A percentile compares a stretch with the other conserved stretches of the same genome.
Evolutionary conservation across 768 basidiomycete species (phyloP).

Genomic region (Lentinula lateritia): DNA sequence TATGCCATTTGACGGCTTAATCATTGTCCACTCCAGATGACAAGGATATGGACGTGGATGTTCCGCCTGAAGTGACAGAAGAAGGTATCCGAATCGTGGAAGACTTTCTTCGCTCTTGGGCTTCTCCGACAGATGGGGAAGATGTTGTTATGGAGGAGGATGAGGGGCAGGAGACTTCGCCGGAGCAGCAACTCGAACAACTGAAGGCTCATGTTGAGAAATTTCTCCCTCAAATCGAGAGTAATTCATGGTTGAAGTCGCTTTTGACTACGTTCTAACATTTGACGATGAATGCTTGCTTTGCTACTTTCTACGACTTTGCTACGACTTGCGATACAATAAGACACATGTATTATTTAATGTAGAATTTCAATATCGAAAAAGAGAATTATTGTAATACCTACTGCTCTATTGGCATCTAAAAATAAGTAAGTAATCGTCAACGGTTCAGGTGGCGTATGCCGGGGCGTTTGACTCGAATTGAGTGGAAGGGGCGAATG

Average conservation of each 20-base stretch:
- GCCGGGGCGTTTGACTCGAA: not conserved
- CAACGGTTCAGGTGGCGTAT: not conserved
- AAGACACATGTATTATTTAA: not conserved
- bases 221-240: constrained; percentile 66
- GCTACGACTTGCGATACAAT: not conserved
- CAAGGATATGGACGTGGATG: constrained; percentile 28
- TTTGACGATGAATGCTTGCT: not conserved
- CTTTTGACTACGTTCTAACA: constrained; percentile 40
- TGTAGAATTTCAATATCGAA: not conserved
- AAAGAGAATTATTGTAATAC: not conserved
- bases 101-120: constrained; percentile 67
- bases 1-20: not conserved
- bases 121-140: constrained; percentile 40
- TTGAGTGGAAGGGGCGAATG: constrained; percentile 1
- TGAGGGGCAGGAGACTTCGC: constrained; percentile 15
- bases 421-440: not conserved
- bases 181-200: constrained; percentile 41
- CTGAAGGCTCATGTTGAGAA: constrained; percentile 60
- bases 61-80: constrained; percentile 58
- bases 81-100: constrained; percentile 81
- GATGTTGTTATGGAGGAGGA: constrained; percentile 41
- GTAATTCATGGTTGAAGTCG: constrained; percentile 72
- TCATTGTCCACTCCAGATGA: constrained; percentile 8
- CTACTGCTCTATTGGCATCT: not conserved
- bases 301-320: not conserved